phyloP scores from a whole-genome alignment of 2,329 filamentous ascomycete genomes.

The Fusarium continuum region DNA sequence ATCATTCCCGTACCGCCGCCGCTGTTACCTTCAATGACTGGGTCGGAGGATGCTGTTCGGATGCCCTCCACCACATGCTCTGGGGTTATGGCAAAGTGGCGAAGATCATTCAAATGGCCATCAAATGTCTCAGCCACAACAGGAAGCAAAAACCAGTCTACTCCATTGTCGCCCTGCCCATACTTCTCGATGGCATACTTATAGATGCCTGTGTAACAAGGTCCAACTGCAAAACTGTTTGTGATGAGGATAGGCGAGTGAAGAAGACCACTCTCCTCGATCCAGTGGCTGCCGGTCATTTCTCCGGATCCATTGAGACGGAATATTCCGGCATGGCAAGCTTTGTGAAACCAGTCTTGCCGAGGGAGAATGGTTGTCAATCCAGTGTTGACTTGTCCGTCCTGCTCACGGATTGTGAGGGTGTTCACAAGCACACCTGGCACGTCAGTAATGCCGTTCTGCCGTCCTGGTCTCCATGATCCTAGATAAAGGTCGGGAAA shows the following conservation, averaged over 20 bases:
- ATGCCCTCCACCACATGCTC: slow-evolving; percentile 63
- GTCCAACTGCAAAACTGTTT: slow-evolving; percentile 27
- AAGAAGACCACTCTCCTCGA: slow-evolving; percentile 58
- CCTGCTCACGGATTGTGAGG: not conserved
- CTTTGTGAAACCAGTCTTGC: slow-evolving; percentile 46
- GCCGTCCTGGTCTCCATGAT: not conserved
- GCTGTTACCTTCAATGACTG: slow-evolving; percentile 66
- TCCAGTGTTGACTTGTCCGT: not conserved
- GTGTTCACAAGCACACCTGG: not conserved
- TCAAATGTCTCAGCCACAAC: slow-evolving; percentile 70
- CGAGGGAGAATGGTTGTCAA: not conserved
- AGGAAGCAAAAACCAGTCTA: slow-evolving; percentile 64
- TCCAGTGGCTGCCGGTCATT: slow-evolving; percentile 68
- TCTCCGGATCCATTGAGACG: slow-evolving; percentile 71
- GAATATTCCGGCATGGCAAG: slow-evolving; percentile 61
- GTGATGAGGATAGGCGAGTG: not conserved
- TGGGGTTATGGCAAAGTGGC: slow-evolving; percentile 61
- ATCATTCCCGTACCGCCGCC: slow-evolving; percentile 73
- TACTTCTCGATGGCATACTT: slow-evolving; percentile 61
- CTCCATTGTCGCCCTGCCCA: slow-evolving; percentile 48
- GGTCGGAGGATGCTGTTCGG: slow-evolving; percentile 56
- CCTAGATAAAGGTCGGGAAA: not conserved
- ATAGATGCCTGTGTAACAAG: slow-evolving; percentile 62
- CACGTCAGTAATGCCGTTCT: not conserved
- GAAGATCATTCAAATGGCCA: slow-evolving; percentile 65